Base-by-base conservation (phyloP, 371 early-diverging fungal genomes). In the Chytridium lagenaria region DNA sequence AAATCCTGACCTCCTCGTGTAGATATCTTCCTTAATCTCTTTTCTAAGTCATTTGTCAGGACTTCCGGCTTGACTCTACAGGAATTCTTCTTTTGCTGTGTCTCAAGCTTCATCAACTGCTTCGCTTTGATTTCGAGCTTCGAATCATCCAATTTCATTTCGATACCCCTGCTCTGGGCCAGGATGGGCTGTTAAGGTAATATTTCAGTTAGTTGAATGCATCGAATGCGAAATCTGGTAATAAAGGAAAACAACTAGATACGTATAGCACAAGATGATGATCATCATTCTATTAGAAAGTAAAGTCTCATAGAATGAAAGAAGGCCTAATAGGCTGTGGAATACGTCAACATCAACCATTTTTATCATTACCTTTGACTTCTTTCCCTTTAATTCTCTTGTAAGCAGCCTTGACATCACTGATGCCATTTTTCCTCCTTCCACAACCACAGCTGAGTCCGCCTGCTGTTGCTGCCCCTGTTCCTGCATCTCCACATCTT, bases 1-100 rank as follows among this genome's bases (percentile, higher is more conserved):
- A 12, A 44, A 44, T 12, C 19, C 12, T 44, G 44, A 52, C 63
- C 63, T 61, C 63, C 63, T 38, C 63, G 23, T 2, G 63, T 61
- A 3, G 63, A 15, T 19, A 61, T 23, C 36, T 61, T 61, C 23
- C 63, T 22, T 34, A 61, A 34, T 28, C 28, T 61, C 63, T 61
- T 61, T 34, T 61, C 63, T 34, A 61, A 16, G 19, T 61, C 63
- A 38, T 31, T 61, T 23, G 63, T 19, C 36, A 61, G 36, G 5
- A 34, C 23, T 38, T 22, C 34, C 33, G 63, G 63, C 63, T 38
- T 31, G 3, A 36, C 7, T 34, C 63, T 31, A 2, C 28, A 28
- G 7, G 38, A 38, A 61, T 61, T 28, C 34, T 31, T 36, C 63
- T 38, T 61, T 16, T 31, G 36, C 63, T 61, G 7, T 34, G 7